Percentiles rank a stretch among this genome's conserved stretches.
These are phyloP conservation scores for Trichoderma lentiforme DNA, from an alignment of 2,329 filamentous ascomycete species.

Conservation along the genomic window DNA sequence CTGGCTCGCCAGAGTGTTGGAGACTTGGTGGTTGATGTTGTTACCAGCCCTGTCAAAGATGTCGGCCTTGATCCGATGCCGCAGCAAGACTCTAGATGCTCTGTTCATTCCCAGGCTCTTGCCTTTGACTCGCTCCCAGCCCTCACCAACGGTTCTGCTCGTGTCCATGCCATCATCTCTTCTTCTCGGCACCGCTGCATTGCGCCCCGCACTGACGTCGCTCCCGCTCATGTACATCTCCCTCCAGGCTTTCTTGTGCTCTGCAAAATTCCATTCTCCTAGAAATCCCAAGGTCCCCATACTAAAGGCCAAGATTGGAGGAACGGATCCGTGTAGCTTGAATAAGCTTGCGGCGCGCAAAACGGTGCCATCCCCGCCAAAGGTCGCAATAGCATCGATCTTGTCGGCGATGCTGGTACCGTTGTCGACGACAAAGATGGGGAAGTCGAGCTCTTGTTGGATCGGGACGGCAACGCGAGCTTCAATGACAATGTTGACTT, in stretches of 20 bases:
- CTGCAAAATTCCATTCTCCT: conserved; percentile 92
- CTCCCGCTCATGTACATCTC: conserved; percentile 83
- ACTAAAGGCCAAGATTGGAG: conserved; percentile 89
- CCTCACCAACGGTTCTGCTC: conserved; percentile 28
- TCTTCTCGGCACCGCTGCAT: conserved; percentile 37
- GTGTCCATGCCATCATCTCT: conserved; percentile 24
- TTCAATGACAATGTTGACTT: conserved; percentile 80
- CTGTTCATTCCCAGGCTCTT: conserved; percentile 76
- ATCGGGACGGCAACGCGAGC: conserved; percentile 68
- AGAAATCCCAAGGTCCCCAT: conserved; percentile 96
- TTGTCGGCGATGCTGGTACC: conserved; percentile 64
- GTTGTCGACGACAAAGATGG: conserved; percentile 61
- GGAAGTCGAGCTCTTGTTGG: conserved; percentile 67
- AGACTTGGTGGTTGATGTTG: conserved; percentile 54
- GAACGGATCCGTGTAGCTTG: conserved; percentile 74
- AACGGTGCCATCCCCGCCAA: conserved; percentile 70
- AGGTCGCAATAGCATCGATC: conserved; percentile 82
- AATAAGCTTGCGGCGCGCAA: conserved; percentile 51
- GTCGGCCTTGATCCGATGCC: conserved; percentile 82
- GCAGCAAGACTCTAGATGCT: conserved; percentile 76
- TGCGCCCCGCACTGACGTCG: conserved; percentile 47
- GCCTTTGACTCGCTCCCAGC: conserved; percentile 72
- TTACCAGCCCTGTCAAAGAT: conserved; percentile 69
- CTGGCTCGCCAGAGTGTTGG: conserved; percentile 43
- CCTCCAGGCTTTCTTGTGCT: conserved; percentile 87